These are phyloP conservation scores for Scheffersomyces insectosa DNA, from an alignment of 1,139 yeast genomes.

Conservation along the genomic window DNA sequence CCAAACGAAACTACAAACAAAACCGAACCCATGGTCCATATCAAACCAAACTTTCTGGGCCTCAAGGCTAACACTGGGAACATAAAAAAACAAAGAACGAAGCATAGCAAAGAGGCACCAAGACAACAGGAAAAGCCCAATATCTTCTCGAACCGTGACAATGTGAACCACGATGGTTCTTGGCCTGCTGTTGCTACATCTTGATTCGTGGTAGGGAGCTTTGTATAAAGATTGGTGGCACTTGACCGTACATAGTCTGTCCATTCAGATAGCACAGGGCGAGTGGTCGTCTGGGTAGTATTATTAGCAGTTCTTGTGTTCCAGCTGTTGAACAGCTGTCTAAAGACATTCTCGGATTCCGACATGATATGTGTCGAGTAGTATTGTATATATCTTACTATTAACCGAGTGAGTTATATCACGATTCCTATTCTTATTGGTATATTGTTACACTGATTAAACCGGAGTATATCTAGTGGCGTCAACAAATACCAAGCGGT, in stretches of 20 bases:
- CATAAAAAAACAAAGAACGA: constrained; percentile 75
- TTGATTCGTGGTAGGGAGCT: constrained; percentile 36
- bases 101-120: constrained; percentile 75
- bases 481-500: no score
- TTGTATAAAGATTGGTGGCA: constrained; percentile 43
- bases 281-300: constrained; percentile 5
- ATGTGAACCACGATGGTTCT: constrained; percentile 56
- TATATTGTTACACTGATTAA: no score
- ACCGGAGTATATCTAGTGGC: no score
- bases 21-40: constrained; percentile 92
- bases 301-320: constrained; percentile 21
- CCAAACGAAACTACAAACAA: constrained; percentile 89
- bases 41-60: constrained; percentile 85
- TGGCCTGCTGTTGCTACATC: constrained; percentile 21
- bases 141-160: constrained; percentile 78
- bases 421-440: no score
- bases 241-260: constrained; percentile 44
- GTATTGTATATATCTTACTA: background rate
- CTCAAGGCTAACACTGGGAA: constrained; percentile 88
- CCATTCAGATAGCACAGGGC: constrained; percentile 46
- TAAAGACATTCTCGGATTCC: constrained; percentile 44
- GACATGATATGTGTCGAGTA: constrained; percentile 22
- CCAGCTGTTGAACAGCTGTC: constrained; percentile 47
- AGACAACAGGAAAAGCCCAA: constrained; percentile 78
- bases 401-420: no score